Evolutionary conservation across 2,329 filamentous ascomycete genomes (phyloP).

Genomic region (Pyrenophora teres): DNA sequence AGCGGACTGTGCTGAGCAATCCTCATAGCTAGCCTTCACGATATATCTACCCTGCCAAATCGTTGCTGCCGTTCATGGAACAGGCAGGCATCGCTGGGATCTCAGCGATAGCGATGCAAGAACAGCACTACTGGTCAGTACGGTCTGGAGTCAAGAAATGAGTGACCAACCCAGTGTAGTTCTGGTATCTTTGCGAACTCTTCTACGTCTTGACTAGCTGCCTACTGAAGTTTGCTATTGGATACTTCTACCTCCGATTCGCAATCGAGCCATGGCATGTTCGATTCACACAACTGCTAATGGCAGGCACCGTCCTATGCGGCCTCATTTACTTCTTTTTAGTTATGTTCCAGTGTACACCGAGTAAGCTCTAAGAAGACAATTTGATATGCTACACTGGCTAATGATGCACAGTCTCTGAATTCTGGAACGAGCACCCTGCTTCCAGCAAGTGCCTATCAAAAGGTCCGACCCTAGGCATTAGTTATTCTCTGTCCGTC

Average conservation of each 20-base stretch:
- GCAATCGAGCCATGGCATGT: constrained; percentile 54
- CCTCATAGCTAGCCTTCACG: constrained; percentile 43
- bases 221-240: constrained; percentile 58
- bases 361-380: constrained; percentile 28
- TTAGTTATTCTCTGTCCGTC: constrained; percentile 51
- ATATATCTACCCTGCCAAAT: constrained; percentile 49
- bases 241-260: constrained; percentile 59
- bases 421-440: constrained; percentile 56
- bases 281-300: constrained; percentile 54
- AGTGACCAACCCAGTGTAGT: constrained; percentile 36
- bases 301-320: constrained; percentile 52
- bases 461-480: constrained; percentile 54
- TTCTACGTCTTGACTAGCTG: constrained; percentile 57
- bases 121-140: constrained; percentile 37
- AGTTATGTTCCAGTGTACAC: constrained; percentile 59
- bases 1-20: constrained; percentile 1
- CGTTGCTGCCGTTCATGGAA: constrained; percentile 47
- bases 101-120: constrained; percentile 37
- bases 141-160: background rate
- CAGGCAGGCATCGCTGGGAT: constrained; percentile 45
- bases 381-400: background rate
- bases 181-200: constrained; percentile 63
- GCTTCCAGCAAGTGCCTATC: constrained; percentile 50
- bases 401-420: constrained; percentile 39
- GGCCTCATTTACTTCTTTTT: constrained; percentile 58